A percentile compares a stretch with the other conserved stretches of the same genome.
Conservation (phyloP, 805 yeast species). For the Wickerhamiella domercqiae region DNA sequence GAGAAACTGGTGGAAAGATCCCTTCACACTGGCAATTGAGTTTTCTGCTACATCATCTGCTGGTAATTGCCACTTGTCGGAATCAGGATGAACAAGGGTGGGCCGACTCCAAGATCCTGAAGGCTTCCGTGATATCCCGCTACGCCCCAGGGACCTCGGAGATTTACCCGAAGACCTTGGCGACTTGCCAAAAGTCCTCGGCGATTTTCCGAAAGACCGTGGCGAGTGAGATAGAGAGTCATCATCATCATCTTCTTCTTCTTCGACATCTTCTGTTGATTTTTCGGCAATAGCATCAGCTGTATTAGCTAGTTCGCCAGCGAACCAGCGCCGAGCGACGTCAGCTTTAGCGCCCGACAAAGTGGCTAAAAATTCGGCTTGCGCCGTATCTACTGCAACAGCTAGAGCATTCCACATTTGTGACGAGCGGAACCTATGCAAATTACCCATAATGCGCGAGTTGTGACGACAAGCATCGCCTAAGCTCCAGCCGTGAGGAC, state of each 20-base stretch:
- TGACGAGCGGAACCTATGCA: conserved; percentile 5
- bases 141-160: neutral
- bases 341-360: conserved; percentile 2
- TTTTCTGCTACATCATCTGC: neutral
- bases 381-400: conserved; percentile 10
- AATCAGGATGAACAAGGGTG: neutral
- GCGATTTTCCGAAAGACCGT: neutral
- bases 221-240: conserved; percentile 3
- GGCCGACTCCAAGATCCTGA: neutral
- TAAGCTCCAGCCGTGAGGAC: conserved; percentile 35
- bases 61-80: neutral
- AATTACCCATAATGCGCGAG: conserved; percentile 29
- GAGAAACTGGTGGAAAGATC: conserved; percentile 5
- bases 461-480: conserved; percentile 43
- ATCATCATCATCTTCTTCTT: conserved; percentile 1
- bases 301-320: conserved; percentile 2
- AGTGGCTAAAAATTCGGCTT: conserved; percentile 6
- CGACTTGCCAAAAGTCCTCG: neutral
- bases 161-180: neutral
- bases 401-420: conserved; percentile 15
- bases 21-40: neutral
- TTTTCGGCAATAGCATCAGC: conserved; percentile 4
- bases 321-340: conserved; percentile 11
- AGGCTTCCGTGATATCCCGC: neutral
- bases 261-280: neutral